Conservation (phyloP, 495 filamentous ascomycete genomes). For the Sordaria brevicollis region DNA sequence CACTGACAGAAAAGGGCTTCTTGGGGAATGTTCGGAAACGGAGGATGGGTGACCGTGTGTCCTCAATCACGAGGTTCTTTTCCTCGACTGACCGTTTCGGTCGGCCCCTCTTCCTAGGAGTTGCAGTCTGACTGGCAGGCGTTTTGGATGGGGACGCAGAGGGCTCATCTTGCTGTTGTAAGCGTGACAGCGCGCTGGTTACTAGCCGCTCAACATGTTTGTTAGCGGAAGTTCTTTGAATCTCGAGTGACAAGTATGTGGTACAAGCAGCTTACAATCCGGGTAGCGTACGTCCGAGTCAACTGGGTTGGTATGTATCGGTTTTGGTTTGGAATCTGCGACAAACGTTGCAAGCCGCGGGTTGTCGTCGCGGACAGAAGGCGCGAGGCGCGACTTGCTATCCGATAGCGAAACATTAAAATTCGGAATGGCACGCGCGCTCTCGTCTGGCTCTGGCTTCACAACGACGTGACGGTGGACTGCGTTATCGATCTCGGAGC, state of each 20-base stretch:
- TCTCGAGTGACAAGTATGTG: not conserved
- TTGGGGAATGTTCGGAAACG: constrained; percentile 70
- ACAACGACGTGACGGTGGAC: not conserved
- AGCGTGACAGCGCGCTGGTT: constrained; percentile 32
- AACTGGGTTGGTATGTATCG: constrained; percentile 1
- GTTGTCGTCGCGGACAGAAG: constrained; percentile 3
- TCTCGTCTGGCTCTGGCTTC: not conserved
- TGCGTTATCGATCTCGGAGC: not conserved
- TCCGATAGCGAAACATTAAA: not conserved
- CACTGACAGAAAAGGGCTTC: constrained; percentile 81
- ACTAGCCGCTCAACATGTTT: constrained; percentile 58
- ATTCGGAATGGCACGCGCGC: not conserved
- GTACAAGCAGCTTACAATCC: constrained; percentile 32
- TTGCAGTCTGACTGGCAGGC: not conserved
- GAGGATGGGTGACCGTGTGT: constrained; percentile 38
- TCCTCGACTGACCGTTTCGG: not conserved
- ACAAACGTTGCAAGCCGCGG: constrained; percentile 6
- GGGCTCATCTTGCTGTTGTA: not conserved
- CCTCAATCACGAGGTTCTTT: constrained; percentile 3
- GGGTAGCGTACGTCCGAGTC: constrained; percentile 28
- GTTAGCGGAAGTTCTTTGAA: constrained; percentile 24
- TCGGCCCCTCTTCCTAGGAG: not conserved
- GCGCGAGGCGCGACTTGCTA: constrained; percentile 4
- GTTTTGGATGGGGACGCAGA: not conserved
- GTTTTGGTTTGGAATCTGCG: constrained; percentile 6